These are phyloP conservation scores for Kwoniella europaea DNA, from an alignment of 768 basidiomycete genomes.

Conservation along the genomic window DNA sequence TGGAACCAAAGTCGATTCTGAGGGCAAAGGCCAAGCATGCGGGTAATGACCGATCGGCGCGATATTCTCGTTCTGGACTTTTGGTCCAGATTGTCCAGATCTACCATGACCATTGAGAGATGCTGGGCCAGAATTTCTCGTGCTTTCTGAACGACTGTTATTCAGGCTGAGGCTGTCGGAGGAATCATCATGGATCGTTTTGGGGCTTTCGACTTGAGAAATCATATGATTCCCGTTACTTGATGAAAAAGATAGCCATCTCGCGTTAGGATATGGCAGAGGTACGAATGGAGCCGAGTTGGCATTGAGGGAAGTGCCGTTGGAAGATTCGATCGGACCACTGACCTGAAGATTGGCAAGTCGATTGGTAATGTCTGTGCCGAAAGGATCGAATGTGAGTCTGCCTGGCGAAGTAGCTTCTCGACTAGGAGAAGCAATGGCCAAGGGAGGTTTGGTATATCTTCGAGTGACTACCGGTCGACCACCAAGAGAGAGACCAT, in stretches of 20 bases:
- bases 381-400: slow-evolving; percentile 26
- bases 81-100: neutral
- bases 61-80: neutral
- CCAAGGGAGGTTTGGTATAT: slow-evolving; percentile 11
- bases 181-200: neutral
- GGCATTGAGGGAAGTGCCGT: slow-evolving; percentile 20
- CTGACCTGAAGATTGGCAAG: slow-evolving; percentile 5
- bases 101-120: neutral
- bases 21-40: slow-evolving; percentile 4
- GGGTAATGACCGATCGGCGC: neutral
- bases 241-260: slow-evolving; percentile 1
- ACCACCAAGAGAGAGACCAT: slow-evolving; percentile 37
- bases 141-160: slow-evolving; percentile 19
- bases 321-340: neutral
- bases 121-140: neutral
- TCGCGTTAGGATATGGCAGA: neutral
- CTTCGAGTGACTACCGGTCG: slow-evolving; percentile 28
- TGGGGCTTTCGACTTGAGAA: neutral
- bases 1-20: neutral
- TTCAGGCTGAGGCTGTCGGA: slow-evolving; percentile 2
- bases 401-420: slow-evolving; percentile 4
- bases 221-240: neutral
- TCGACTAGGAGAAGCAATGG: slow-evolving; percentile 3
- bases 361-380: neutral
- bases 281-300: slow-evolving; percentile 30